Conservation (phyloP, 164 flowering plant genomes). For the Brasenia schreberi region DNA sequence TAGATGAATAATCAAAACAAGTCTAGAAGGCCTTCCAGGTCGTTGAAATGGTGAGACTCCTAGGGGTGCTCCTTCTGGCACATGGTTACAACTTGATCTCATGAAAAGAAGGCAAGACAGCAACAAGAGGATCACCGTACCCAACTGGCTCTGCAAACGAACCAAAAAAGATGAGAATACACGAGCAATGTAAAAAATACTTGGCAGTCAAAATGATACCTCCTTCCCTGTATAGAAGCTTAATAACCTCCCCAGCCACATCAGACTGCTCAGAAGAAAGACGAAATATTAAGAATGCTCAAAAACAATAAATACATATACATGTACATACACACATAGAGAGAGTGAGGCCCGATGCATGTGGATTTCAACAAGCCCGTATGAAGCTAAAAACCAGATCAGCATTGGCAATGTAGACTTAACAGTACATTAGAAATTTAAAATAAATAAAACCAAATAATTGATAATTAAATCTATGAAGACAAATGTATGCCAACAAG, state of each 20-base stretch:
- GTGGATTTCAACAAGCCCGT: no score
- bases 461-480: no score
- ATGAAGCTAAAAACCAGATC: no score
- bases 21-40: conserved; percentile 1
- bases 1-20: background rate
- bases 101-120: conserved; percentile 82
- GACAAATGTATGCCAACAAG: no score
- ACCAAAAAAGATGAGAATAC: background rate
- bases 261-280: conserved; percentile 49
- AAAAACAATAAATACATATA: no score
- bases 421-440: no score
- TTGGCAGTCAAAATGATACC: conserved; percentile 28
- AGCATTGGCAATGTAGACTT: no score
- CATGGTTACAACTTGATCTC: conserved; percentile 29
- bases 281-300: no score
- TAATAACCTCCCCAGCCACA: conserved; percentile 77
- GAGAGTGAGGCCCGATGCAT: no score
- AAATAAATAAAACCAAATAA: no score
- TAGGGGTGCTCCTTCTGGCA: background rate
- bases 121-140: conserved; percentile 83
- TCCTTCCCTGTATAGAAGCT: conserved; percentile 58
- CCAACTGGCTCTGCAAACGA: conserved; percentile 78
- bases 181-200: background rate
- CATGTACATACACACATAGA: no score
- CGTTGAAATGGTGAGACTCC: background rate